Evolutionary conservation across 257 asterid genomes (phyloP).

Genomic region (Petunia secreta): DNA sequence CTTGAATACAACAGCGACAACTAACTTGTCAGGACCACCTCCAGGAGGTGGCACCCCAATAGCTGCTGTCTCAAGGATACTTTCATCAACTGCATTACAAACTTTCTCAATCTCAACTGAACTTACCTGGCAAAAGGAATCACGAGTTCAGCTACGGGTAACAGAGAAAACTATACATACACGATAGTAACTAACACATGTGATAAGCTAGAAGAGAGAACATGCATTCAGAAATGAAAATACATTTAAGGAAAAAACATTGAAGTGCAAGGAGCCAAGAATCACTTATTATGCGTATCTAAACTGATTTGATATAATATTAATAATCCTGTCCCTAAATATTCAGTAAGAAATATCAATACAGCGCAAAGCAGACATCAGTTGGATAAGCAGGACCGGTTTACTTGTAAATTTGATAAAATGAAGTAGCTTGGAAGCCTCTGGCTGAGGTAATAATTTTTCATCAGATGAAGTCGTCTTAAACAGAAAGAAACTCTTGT

Average conservation of each 20-base stretch:
- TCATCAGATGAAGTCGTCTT: slow-evolving; percentile 6
- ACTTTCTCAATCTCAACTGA: slow-evolving; percentile 93
- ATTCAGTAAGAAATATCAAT: neutral
- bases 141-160: neutral
- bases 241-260: neutral
- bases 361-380: neutral
- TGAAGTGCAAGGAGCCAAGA: neutral
- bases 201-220: slow-evolving; percentile 1
- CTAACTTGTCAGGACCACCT: slow-evolving; percentile 90
- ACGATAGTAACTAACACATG: neutral
- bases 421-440: neutral
- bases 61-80: slow-evolving; percentile 91
- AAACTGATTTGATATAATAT: neutral
- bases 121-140: slow-evolving; percentile 64
- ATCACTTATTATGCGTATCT: neutral
- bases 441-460: neutral
- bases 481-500: neutral
- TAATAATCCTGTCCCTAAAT: neutral
- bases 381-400: neutral
- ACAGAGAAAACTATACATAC: neutral
- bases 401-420: neutral
- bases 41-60: slow-evolving; percentile 80
- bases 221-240: neutral
- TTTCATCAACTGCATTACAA: slow-evolving; percentile 64
- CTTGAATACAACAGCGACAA: slow-evolving; percentile 73